phyloP scores from a whole-genome alignment of 768 basidiomycete species.

The Kwoniella sp. region DNA sequence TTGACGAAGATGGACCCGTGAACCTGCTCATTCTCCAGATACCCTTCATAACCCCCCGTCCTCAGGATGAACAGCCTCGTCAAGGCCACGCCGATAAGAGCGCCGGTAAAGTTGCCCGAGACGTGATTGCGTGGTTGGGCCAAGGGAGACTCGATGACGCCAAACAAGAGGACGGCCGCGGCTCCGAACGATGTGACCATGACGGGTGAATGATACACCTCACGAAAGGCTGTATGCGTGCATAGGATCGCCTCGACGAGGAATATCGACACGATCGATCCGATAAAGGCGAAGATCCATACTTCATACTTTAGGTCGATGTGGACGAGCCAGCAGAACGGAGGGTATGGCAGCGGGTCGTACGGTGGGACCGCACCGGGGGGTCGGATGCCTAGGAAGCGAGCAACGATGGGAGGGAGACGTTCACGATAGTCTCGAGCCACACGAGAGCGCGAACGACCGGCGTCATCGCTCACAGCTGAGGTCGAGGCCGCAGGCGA shows the following conservation, averaged over 20 bases:
- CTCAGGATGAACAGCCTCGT: slow-evolving; percentile 28
- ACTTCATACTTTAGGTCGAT: slow-evolving; percentile 32
- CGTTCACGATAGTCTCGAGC: slow-evolving; percentile 14
- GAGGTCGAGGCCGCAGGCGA: neutral
- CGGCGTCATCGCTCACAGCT: neutral
- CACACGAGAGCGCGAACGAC: neutral
- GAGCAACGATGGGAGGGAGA: slow-evolving; percentile 12
- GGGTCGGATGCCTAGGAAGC: slow-evolving; percentile 25
- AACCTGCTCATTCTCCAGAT: slow-evolving; percentile 10
- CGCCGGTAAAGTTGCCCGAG: slow-evolving; percentile 28
- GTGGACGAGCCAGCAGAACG: slow-evolving; percentile 24
- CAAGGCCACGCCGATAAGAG: slow-evolving; percentile 23
- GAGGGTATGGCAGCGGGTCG: slow-evolving; percentile 22
- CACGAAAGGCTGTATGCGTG: slow-evolving; percentile 10
- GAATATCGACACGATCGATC: slow-evolving; percentile 26
- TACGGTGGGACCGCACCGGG: slow-evolving; percentile 12
- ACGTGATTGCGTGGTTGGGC: slow-evolving; percentile 37
- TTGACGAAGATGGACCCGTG: slow-evolving; percentile 16
- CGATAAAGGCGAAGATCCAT: slow-evolving; percentile 30
- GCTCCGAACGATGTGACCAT: slow-evolving; percentile 41
- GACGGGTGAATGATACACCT: slow-evolving; percentile 14
- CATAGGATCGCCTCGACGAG: slow-evolving; percentile 30
- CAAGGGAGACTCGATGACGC: slow-evolving; percentile 31
- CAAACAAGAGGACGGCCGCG: slow-evolving; percentile 28
- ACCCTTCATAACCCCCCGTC: slow-evolving; percentile 5